Conservation (phyloP, 148 eudicot species). For the Rheum nobile region DNA sequence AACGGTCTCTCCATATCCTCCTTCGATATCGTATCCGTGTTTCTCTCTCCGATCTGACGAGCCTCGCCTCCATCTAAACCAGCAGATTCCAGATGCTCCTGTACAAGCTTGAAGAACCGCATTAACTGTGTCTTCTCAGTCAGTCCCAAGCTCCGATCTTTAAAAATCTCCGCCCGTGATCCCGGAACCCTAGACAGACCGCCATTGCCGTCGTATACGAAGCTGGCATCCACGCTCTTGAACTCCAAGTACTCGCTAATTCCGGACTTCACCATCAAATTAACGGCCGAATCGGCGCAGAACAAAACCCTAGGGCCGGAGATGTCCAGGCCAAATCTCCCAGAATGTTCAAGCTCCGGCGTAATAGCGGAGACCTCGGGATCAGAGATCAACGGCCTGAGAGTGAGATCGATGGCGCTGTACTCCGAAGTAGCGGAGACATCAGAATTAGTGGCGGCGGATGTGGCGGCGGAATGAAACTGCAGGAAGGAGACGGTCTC, state of each 20-base stretch:
- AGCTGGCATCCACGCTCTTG: conserved; percentile 50
- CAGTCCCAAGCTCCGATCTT: conserved; percentile 28
- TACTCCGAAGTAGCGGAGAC: conserved; percentile 8
- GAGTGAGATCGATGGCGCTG: conserved; percentile 18
- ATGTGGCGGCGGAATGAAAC: conserved; percentile 15
- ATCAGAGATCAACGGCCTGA: conserved; percentile 30
- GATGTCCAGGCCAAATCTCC: conserved; percentile 41
- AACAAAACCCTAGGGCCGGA: conserved; percentile 75
- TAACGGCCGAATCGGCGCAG: conserved; percentile 49
- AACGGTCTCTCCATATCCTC: conserved; percentile 74
- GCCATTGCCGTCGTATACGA: conserved; percentile 27
- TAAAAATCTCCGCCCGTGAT: conserved; percentile 58
- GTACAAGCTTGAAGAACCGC: conserved; percentile 56
- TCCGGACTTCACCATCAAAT: conserved; percentile 48
- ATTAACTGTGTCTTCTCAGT: conserved; percentile 51
- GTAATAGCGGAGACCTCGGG: conserved; percentile 23
- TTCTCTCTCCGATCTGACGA: conserved; percentile 15
- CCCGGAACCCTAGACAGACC: conserved; percentile 53
- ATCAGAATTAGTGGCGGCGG: conserved; percentile 10
- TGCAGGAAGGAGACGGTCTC: conserved; percentile 33
- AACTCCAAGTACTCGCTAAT: conserved; percentile 67
- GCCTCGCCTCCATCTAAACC: conserved; percentile 6
- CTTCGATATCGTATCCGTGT: conserved; percentile 20
- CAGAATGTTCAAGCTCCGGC: conserved; percentile 12
- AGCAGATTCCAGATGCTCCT: conserved; percentile 30